Conservation (phyloP, 768 basidiomycete genomes). For the Tremella mesenterica region DNA sequence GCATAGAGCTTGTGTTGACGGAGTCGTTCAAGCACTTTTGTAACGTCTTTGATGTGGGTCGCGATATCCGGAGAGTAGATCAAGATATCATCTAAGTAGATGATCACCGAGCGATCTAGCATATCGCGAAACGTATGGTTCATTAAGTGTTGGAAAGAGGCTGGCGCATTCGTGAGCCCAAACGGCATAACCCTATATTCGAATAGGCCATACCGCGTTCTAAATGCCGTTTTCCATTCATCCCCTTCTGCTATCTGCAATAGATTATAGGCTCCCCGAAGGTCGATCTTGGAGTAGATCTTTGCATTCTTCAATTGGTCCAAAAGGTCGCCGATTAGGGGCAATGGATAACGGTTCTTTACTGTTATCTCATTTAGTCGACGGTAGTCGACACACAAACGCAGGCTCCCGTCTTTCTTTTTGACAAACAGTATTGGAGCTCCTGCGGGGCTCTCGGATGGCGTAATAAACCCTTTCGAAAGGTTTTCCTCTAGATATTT, state of each 20-base stretch:
- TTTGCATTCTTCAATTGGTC: slow-evolving; percentile 14
- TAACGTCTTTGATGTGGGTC: slow-evolving; percentile 11
- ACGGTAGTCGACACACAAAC: slow-evolving; percentile 9
- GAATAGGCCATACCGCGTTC: slow-evolving; percentile 27
- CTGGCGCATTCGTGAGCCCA: slow-evolving; percentile 28
- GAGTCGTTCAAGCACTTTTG: slow-evolving; percentile 7
- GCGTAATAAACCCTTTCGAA: too few relatives aligned
- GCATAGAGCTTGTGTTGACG: neutral
- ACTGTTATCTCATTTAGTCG: slow-evolving; percentile 5
- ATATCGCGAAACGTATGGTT: slow-evolving; percentile 20
- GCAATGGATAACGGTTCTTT: slow-evolving; percentile 16
- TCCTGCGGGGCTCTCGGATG: too few relatives aligned
- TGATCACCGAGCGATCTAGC: slow-evolving; percentile 10
- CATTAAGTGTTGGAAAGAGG: slow-evolving; percentile 23
- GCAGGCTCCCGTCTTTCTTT: neutral
- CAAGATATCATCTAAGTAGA: slow-evolving; percentile 27
- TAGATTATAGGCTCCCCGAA: slow-evolving; percentile 23
- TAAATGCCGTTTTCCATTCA: slow-evolving; percentile 44
- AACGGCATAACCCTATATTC: slow-evolving; percentile 20
- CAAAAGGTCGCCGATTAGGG: slow-evolving; percentile 18
- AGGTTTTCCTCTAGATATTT: too few relatives aligned
- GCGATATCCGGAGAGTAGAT: slow-evolving; percentile 8
- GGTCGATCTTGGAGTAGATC: slow-evolving; percentile 24
- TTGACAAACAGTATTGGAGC: slow-evolving; percentile 32
- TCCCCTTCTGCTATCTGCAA: slow-evolving; percentile 27